Evolutionary conservation across 163 green algal genomes (phyloP).

Genomic region (Scenedesmus sp.): DNA sequence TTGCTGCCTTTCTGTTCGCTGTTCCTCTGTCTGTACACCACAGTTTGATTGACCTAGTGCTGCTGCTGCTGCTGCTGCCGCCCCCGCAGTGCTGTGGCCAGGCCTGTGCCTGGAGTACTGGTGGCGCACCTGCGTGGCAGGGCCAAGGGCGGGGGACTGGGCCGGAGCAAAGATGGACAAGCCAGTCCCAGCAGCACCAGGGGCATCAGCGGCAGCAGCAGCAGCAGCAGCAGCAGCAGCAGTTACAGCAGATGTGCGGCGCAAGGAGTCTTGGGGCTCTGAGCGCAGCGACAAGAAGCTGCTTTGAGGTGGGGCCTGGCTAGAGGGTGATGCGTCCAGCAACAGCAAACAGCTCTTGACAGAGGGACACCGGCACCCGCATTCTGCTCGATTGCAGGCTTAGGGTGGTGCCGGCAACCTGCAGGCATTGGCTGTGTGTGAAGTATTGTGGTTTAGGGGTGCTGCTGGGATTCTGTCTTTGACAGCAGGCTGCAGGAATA

Average conservation of each 20-base stretch:
- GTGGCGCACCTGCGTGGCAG: slow-evolving; percentile 11
- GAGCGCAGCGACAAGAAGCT: neutral
- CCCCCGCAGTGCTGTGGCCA: slow-evolving; percentile 28
- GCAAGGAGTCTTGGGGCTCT: neutral
- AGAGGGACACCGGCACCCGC: too few species aligned
- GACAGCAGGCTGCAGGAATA: too few species aligned
- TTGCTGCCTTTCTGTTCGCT: too few species aligned
- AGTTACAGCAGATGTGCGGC: neutral
- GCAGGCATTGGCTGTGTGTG: too few species aligned
- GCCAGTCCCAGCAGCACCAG: neutral
- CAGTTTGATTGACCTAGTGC: too few species aligned
- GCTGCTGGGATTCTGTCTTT: too few species aligned
- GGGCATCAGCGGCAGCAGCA: neutral
- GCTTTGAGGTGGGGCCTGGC: neutral
- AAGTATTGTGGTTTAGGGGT: too few species aligned
- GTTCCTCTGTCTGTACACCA: too few species aligned
- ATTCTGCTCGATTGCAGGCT: too few species aligned
- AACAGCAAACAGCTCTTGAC: too few species aligned
- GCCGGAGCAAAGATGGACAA: neutral
- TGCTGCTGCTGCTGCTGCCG: neutral
- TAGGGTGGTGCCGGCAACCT: too few species aligned
- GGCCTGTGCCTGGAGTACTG: slow-evolving; percentile 38
- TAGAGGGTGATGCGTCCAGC: too few species aligned
- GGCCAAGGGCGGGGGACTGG: neutral
- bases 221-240: neutral